Percentiles rank a stretch among this genome's conserved stretches.
Conservation (phyloP, 352 stramenopile species). For the Globisporangium parvum region DNA sequence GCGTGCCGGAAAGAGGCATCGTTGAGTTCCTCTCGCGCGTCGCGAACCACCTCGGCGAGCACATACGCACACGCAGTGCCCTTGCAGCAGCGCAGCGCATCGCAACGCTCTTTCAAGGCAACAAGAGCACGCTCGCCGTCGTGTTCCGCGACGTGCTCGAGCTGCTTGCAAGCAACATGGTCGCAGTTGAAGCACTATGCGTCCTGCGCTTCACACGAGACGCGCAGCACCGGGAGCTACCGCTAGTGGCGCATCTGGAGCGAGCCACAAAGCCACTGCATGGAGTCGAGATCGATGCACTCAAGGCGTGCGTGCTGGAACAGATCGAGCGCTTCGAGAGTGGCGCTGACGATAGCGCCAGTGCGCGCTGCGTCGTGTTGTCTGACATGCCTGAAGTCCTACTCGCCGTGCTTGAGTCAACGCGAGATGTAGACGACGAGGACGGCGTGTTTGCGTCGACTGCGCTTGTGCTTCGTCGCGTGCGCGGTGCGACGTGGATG, state of each 20-base stretch:
- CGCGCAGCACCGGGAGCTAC: neutral
- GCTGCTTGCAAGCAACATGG: conserved; percentile 33
- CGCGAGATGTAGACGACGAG: conserved; percentile 27
- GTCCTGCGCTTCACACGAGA: conserved; percentile 19
- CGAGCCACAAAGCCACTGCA: neutral
- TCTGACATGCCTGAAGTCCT: conserved; percentile 15
- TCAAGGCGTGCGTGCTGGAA: conserved; percentile 1
- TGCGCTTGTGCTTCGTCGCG: conserved; percentile 39
- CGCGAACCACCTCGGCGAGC: conserved; percentile 41
- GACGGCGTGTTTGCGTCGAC: conserved; percentile 15
- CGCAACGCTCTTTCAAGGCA: conserved; percentile 48
- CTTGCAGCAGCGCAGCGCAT: conserved; percentile 18
- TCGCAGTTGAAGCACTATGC: conserved; percentile 30
- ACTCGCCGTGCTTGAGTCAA: conserved; percentile 14
- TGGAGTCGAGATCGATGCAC: neutral
- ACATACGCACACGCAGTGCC: conserved; percentile 27
- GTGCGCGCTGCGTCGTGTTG: conserved; percentile 11
- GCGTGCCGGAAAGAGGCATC: conserved; percentile 51
- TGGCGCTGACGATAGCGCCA: neutral
- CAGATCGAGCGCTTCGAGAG: conserved; percentile 1
- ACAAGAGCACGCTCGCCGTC: conserved; percentile 32
- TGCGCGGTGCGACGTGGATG: conserved; percentile 37
- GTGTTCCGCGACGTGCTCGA: conserved; percentile 32
- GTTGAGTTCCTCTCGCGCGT: conserved; percentile 41
- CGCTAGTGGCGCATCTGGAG: neutral